phyloP scores from a whole-genome alignment of 768 basidiomycete genomes.

The Dioszegia hungarica region DNA sequence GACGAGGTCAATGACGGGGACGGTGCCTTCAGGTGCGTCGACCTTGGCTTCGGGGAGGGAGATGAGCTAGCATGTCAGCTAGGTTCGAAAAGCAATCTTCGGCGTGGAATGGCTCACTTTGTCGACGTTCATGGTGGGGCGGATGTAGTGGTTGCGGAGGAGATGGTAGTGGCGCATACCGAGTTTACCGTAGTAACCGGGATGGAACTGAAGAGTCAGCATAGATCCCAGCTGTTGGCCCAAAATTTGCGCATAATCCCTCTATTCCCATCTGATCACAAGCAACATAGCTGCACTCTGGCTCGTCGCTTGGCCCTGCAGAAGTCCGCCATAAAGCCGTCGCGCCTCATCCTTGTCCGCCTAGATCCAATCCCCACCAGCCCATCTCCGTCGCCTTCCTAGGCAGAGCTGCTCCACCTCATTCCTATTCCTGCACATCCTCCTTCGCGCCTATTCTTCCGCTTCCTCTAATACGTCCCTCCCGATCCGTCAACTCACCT shows the following conservation, averaged over 20 bases:
- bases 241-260: background rate
- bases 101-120: conserved; percentile 53
- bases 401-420: too few species aligned
- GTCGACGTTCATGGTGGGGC: conserved; percentile 97
- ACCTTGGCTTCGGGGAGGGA: conserved; percentile 48
- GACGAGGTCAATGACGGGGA: conserved; percentile 81
- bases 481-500: conserved; percentile 52
- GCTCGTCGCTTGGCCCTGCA: too few species aligned
- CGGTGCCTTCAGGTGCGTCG: conserved; percentile 52
- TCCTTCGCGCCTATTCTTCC: too few species aligned
- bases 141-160: conserved; percentile 84
- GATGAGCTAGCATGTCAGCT: conserved; percentile 42
- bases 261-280: too few species aligned
- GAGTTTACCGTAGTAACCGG: conserved; percentile 99
- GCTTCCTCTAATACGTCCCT: background rate
- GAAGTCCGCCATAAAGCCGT: too few species aligned
- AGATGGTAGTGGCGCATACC: conserved; percentile 99
- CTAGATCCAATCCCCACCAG: too few species aligned
- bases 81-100: background rate
- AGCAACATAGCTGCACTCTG: too few species aligned
- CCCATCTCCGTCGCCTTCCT: too few species aligned
- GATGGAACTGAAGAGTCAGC: conserved; percentile 66
- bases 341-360: too few species aligned
- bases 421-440: background rate
- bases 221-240: too few species aligned